A percentile compares a stretch with the other conserved stretches of the same genome.
phyloP scores from a whole-genome alignment of 1,284 basidiomycete species.

The Ustilago cynodontis region DNA sequence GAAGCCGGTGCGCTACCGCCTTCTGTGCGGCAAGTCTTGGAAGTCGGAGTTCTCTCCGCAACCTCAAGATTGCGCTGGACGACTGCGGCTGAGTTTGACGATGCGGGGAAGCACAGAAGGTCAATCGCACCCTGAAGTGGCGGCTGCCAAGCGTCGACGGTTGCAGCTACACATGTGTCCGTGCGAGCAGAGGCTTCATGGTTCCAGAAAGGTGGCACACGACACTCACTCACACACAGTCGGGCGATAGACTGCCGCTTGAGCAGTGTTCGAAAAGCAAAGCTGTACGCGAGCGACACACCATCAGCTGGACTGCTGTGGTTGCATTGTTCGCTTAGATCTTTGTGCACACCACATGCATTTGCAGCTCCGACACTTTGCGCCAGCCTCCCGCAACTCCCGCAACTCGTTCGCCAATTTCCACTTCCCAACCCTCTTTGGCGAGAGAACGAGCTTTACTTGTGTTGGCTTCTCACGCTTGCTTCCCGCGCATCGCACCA shows the following conservation, averaged over 20 bases:
- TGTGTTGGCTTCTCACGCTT: constrained; percentile 2
- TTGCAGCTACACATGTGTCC: not conserved
- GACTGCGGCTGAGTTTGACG: not conserved
- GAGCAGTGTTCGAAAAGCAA: not conserved
- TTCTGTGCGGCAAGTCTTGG: not conserved
- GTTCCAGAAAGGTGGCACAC: constrained; percentile 6
- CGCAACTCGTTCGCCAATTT: too few species aligned
- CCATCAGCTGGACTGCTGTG: not conserved
- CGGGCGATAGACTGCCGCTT: not conserved
- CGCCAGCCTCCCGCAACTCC: constrained; percentile 13
- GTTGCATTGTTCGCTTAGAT: constrained; percentile 6
- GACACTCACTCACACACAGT: not conserved
- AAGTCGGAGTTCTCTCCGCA: too few species aligned
- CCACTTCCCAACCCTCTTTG: not conserved
- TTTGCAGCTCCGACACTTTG: not conserved
- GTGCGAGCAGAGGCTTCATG: not conserved
- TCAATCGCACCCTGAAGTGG: not conserved
- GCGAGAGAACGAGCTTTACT: not conserved
- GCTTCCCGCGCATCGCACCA: not conserved
- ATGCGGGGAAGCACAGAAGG: constrained; percentile 1
- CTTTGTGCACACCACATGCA: not conserved
- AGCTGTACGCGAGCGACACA: not conserved
- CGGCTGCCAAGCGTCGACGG: not conserved
- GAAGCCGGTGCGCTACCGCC: not conserved
- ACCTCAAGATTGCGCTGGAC: too few species aligned